Conservation (phyloP, 176 grass and related monocot genomes). For the Phoenix roebelenii region DNA sequence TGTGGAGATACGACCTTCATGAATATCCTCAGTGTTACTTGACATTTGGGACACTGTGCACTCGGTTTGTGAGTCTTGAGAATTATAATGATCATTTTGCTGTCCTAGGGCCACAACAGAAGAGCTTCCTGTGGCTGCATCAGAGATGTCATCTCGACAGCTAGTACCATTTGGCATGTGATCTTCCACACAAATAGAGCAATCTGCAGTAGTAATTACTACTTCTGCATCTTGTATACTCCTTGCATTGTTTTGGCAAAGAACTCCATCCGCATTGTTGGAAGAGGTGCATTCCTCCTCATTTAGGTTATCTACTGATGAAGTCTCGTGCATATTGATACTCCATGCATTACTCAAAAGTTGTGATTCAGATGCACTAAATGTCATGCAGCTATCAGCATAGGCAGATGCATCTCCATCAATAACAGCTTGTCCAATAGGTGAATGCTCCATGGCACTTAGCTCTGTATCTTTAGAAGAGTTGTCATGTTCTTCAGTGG, state of each 20-base stretch:
- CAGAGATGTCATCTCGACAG: conserved; percentile 20
- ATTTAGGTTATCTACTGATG: not conserved
- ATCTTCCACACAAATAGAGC: not conserved
- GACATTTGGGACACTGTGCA: conserved; percentile 26
- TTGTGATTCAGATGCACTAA: conserved; percentile 13
- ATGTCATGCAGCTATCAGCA: not conserved
- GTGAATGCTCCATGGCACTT: conserved; percentile 27
- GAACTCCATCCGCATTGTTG: not conserved
- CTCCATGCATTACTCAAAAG: not conserved
- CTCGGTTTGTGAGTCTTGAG: conserved; percentile 33
- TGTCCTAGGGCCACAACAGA: not conserved
- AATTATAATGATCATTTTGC: too few relatives aligned
- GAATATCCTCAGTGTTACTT: conserved; percentile 25
- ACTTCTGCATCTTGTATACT: not conserved
- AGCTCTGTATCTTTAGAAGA: conserved; percentile 27
- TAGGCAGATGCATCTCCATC: conserved; percentile 26
- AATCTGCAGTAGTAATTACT: too few relatives aligned
- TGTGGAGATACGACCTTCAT: conserved; percentile 41
- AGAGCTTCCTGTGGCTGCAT: not conserved
- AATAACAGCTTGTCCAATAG: conserved; percentile 19
- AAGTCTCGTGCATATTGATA: not conserved
- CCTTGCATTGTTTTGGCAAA: not conserved
- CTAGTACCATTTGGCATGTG: not conserved
- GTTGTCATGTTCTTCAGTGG: conserved; percentile 17
- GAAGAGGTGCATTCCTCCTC: not conserved